Percentiles rank a stretch among this genome's conserved stretches.
Evolutionary conservation across 305 asterid species (phyloP).

Genomic region (Withania somnifera): DNA sequence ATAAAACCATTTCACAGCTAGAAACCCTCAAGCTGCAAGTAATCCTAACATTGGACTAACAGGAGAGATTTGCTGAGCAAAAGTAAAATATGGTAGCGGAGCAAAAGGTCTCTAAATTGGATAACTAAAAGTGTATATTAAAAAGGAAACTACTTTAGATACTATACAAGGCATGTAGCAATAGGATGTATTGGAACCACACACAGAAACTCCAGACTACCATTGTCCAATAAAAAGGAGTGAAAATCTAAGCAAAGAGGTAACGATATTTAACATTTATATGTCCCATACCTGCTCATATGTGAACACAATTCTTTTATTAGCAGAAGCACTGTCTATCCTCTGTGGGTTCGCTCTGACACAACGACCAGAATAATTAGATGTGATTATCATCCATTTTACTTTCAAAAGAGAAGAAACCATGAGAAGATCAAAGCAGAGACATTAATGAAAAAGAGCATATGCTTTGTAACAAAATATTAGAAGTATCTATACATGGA

Average conservation of each 20-base stretch:
- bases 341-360: conserved; percentile 91
- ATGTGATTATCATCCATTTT: not conserved
- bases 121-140: not conserved
- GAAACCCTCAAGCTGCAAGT: no score
- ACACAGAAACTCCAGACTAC: not conserved
- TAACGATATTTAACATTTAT: not conserved
- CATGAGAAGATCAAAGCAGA: not conserved
- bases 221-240: not conserved
- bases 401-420: not conserved
- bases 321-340: conserved; percentile 72
- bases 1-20: no score
- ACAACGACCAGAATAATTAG: conserved; percentile 9
- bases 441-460: not conserved
- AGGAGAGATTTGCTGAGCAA: no score
- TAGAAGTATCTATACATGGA: not conserved
- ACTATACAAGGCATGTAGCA: not conserved
- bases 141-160: not conserved
- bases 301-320: conserved; percentile 62
- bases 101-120: not conserved
- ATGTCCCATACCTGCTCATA: conserved; percentile 71
- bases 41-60: no score
- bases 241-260: not conserved
- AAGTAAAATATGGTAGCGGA: no score
- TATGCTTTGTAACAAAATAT: not conserved
- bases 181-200: not conserved